A percentile compares a stretch with the other conserved stretches of the same genome.
Evolutionary conservation across 164 flowering plant genomes (phyloP).

Genomic region (Magnolia kwangsiensis): DNA sequence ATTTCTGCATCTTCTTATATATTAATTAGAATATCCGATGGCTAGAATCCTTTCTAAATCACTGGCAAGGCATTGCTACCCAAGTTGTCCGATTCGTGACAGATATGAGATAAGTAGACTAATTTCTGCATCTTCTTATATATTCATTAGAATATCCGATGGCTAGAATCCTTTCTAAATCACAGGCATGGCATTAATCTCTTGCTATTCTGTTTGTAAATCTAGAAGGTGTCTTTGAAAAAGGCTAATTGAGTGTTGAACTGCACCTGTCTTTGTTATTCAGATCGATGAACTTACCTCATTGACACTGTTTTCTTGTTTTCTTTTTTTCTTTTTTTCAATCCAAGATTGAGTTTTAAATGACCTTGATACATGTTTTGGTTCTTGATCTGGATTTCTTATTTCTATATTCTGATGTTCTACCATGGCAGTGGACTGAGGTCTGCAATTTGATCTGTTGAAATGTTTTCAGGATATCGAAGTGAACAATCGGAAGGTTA

Average conservation of each 20-base stretch:
- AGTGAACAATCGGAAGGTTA: slow-evolving; percentile 77
- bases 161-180: neutral
- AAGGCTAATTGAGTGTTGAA: neutral
- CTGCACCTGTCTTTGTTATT: neutral
- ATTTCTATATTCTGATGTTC: slow-evolving; percentile 1
- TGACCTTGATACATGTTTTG: slow-evolving; percentile 1
- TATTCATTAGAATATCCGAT: neutral
- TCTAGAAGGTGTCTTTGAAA: neutral
- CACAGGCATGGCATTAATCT: neutral
- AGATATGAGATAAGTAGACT: too few species aligned
- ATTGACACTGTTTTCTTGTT: neutral
- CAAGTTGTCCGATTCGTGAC: too few species aligned
- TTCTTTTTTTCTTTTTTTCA: neutral
- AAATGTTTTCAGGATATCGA: slow-evolving; percentile 61
- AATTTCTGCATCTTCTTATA: too few species aligned
- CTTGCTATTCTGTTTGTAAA: neutral
- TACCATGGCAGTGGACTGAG: neutral
- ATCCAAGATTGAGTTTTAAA: neutral
- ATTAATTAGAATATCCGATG: neutral
- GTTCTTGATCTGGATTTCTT: neutral
- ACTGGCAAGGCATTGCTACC: neutral
- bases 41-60: neutral
- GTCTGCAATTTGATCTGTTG: slow-evolving; percentile 3
- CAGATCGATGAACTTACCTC: neutral
- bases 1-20: too few species aligned